Evolutionary conservation across 441 rosid species (phyloP), one percentile per base, ranked within the genome.

Genomic region (Gossypium aridum): DNA sequence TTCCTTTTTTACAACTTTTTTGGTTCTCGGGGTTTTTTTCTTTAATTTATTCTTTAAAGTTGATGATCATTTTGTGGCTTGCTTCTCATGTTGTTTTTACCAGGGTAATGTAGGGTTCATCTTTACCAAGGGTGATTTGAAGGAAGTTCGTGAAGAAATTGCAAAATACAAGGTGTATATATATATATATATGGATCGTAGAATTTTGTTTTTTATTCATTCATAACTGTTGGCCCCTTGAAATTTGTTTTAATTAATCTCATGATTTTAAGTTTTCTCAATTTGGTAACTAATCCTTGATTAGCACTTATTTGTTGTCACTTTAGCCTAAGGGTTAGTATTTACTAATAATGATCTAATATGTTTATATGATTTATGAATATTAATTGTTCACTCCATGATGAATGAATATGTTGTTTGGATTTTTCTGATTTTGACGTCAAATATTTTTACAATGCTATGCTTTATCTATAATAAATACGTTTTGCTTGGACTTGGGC

Each of bases 31-130:
- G 6, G 0, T 12, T 3, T 17, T n/a, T 3, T 34, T 20, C 14
- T 23, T 47, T 1, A 7, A 2, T 39, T 45, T 43, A 37, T 13
- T 51, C 55, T 13, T 12, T 2, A 6, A 47, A 25, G 7, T 59
- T 43, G 56, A 7, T 68, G 23, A 34, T 67, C 9, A 49, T 22
- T 20, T 37, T n/a, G 12, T 60, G 37, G 39, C 4, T 47, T 54
- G 3, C 7, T 68, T 7, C 4, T 47, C 10, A 0, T 9, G 17
- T n/a, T 63, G 19, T 22, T 63, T 64, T 19, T 31, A 19, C 31
- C 82, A 76, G 82, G 84, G 82, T 16, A 82, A 82, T 14, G 82
- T 79, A 8, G 82, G 80, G 7, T 63, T 82, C 60, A 74, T 82
- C 26, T 82, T 82, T 76, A 82, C 82, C 47, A 82, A 77, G 71